Conservation (phyloP, 495 filamentous ascomycete genomes). For the Letharia lupina region DNA sequence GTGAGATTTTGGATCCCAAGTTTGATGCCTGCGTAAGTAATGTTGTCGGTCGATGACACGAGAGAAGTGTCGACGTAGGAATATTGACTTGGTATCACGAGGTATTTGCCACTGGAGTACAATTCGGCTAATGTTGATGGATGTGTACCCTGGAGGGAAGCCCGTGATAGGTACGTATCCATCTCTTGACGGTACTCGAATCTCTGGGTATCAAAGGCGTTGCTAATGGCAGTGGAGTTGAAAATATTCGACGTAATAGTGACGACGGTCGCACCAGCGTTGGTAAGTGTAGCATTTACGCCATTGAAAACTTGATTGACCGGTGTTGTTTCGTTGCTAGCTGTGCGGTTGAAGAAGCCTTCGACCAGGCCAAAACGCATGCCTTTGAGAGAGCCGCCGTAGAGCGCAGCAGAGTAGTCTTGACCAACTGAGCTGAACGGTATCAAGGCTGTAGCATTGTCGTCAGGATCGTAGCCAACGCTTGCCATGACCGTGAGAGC, state of each 20-base stretch:
- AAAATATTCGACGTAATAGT: slow-evolving; percentile 44
- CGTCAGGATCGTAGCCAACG: slow-evolving; percentile 36
- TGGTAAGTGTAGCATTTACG: slow-evolving; percentile 29
- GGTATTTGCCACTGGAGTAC: slow-evolving; percentile 38
- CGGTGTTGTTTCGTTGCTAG: slow-evolving; percentile 40
- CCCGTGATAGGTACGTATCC: slow-evolving; percentile 39
- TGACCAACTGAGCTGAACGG: slow-evolving; percentile 29
- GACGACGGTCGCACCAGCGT: slow-evolving; percentile 36
- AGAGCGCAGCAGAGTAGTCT: slow-evolving; percentile 37
- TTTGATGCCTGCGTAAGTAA: slow-evolving; percentile 37
- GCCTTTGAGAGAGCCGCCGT: slow-evolving; percentile 33
- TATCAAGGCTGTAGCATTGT: slow-evolving; percentile 38
- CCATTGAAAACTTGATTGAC: slow-evolving; percentile 42
- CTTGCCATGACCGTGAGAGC: slow-evolving; percentile 50
- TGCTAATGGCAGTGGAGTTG: slow-evolving; percentile 38
- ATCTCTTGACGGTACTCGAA: slow-evolving; percentile 48
- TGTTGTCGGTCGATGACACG: slow-evolving; percentile 37
- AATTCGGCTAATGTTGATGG: slow-evolving; percentile 38
- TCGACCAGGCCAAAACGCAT: slow-evolving; percentile 40
- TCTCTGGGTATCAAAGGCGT: slow-evolving; percentile 45
- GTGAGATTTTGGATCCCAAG: slow-evolving; percentile 42
- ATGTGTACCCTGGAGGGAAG: slow-evolving; percentile 26
- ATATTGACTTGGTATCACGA: slow-evolving; percentile 51
- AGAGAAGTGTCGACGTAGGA: slow-evolving; percentile 42
- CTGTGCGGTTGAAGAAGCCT: slow-evolving; percentile 41